A percentile compares a stretch with the other conserved stretches of the same genome.
Evolutionary conservation across 2,329 filamentous ascomycete species (phyloP).

Genomic region (Coniochaeta sp.): DNA sequence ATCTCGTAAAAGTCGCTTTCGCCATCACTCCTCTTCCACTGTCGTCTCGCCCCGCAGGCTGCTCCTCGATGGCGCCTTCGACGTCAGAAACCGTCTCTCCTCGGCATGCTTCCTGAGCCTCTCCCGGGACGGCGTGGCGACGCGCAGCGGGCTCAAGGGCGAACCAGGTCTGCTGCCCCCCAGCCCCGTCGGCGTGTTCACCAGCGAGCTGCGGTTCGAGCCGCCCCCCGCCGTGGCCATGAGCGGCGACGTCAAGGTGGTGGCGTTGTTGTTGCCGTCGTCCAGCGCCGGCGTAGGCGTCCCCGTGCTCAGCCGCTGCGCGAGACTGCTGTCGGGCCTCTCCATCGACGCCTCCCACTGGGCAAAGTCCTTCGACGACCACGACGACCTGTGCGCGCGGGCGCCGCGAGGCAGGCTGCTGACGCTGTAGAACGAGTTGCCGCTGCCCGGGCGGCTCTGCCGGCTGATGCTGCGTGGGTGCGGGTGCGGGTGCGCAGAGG

Average conservation of each 20-base stretch:
- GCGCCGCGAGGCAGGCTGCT: slow-evolving; percentile 40
- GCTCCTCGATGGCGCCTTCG: background rate
- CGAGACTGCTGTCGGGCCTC: slow-evolving; percentile 16
- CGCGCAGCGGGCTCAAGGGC: background rate
- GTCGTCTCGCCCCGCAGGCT: background rate
- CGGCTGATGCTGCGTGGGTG: slow-evolving; percentile 12
- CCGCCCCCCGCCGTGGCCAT: background rate
- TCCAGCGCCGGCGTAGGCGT: background rate
- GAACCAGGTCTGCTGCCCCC: background rate
- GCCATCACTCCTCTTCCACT: background rate
- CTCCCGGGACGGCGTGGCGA: background rate
- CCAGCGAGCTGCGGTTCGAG: background rate
- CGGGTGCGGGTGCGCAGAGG: background rate
- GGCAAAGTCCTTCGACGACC: slow-evolving; percentile 44
- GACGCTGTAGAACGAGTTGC: slow-evolving; percentile 25
- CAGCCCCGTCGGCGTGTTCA: background rate
- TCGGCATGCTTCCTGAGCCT: slow-evolving; percentile 1
- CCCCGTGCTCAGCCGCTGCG: slow-evolving; percentile 14
- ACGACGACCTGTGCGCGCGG: slow-evolving; percentile 41
- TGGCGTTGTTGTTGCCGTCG: background rate
- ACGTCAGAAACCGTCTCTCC: background rate
- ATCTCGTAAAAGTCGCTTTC: background rate
- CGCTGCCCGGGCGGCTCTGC: slow-evolving; percentile 23
- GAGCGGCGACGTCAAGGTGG: slow-evolving; percentile 2
- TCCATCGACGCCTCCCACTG: slow-evolving; percentile 25